Conservation (phyloP, 2,329 filamentous ascomycete genomes). For the Clonostachys solani region DNA sequence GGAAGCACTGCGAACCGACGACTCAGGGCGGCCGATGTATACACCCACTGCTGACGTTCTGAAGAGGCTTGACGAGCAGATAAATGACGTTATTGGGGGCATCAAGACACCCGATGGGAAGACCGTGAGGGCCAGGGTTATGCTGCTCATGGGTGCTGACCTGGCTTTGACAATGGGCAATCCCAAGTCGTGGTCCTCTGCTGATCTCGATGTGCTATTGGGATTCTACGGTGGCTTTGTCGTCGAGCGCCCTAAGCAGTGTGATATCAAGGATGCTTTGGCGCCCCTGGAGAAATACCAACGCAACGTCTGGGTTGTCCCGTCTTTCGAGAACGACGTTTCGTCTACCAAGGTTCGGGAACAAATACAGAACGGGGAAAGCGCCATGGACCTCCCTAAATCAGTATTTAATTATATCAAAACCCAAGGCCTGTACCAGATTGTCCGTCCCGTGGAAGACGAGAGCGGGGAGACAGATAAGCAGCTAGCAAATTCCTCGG, state of each 20-base stretch:
- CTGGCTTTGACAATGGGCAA: conserved; percentile 66
- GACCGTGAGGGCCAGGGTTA: conserved; percentile 62
- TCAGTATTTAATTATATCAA: conserved; percentile 69
- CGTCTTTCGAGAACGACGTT: conserved; percentile 80
- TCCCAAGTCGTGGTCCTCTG: conserved; percentile 70
- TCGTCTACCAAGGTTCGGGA: conserved; percentile 74
- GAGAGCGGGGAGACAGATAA: no score
- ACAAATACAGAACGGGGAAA: conserved; percentile 72
- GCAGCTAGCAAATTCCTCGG: no score
- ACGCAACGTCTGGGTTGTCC: conserved; percentile 77
- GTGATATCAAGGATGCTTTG: conserved; percentile 79
- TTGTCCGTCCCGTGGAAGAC: no score
- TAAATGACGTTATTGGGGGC: conserved; percentile 75
- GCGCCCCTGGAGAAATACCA: conserved; percentile 71
- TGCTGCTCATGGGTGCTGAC: conserved; percentile 72
- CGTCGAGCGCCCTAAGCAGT: conserved; percentile 70
- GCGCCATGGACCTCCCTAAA: conserved; percentile 66
- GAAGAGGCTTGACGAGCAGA: conserved; percentile 81
- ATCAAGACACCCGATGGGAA: conserved; percentile 58
- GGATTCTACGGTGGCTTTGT: conserved; percentile 76
- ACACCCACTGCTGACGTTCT: conserved; percentile 80
- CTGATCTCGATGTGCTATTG: conserved; percentile 80
- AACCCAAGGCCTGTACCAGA: conserved; percentile 54
- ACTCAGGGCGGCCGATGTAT: conserved; percentile 64
- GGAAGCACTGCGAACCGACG: conserved; percentile 51